Conservation (phyloP, 1,284 basidiomycete genomes). For the Tranzscheliella williamsii region DNA sequence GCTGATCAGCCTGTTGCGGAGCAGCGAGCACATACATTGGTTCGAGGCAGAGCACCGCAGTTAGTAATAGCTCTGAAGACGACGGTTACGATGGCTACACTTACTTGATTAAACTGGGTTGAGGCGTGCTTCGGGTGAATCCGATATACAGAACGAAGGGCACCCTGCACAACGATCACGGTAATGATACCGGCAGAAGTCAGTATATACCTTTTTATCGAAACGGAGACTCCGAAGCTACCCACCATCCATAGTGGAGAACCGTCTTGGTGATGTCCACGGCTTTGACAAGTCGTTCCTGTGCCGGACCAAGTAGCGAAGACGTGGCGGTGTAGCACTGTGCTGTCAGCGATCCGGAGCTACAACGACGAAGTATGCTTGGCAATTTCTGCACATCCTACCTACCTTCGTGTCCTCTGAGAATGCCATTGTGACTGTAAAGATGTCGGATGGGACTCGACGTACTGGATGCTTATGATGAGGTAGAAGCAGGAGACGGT, state of each 20-base stretch:
- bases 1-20: constrained; percentile 49
- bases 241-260: constrained; percentile 57
- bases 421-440: constrained; percentile 37
- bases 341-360: not conserved
- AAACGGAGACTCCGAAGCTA: too few species aligned
- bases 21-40: too few species aligned
- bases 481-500: too few species aligned
- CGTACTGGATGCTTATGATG: too few species aligned
- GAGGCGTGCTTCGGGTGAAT: constrained; percentile 54
- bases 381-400: not conserved
- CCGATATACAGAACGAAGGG: constrained; percentile 59
- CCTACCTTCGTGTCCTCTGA: constrained; percentile 57
- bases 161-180: constrained; percentile 36
- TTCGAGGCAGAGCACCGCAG: not conserved
- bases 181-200: too few species aligned
- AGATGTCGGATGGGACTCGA: not conserved
- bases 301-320: not conserved
- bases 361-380: not conserved
- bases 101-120: constrained; percentile 58
- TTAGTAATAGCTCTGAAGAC: too few species aligned
- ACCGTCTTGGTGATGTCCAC: constrained; percentile 56
- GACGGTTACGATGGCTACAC: constrained; percentile 11
- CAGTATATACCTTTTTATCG: too few species aligned
- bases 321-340: not conserved
- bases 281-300: constrained; percentile 56